Evolutionary conservation across 257 asterid species (phyloP).

Genomic region (Scutellaria baicalensis): DNA sequence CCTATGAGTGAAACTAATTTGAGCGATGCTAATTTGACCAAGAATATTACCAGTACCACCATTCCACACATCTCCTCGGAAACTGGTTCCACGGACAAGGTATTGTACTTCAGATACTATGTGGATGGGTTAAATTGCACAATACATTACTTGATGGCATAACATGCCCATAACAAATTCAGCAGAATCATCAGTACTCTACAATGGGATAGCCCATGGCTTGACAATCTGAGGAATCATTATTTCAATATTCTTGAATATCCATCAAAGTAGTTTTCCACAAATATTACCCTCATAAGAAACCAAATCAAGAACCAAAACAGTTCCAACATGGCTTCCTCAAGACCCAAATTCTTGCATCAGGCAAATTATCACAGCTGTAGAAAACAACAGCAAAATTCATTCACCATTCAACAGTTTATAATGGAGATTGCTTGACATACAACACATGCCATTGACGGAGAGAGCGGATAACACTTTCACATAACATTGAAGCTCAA

Average conservation of each 20-base stretch:
- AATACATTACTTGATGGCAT: constrained; percentile 11
- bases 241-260: constrained; percentile 15
- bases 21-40: constrained; percentile 12
- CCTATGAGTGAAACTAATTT: constrained; percentile 18
- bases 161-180: constrained; percentile 15
- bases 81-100: constrained; percentile 10
- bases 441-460: constrained; percentile 18
- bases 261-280: constrained; percentile 20
- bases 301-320: constrained; percentile 32
- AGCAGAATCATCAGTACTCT: constrained; percentile 17
- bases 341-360: constrained; percentile 76
- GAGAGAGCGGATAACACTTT: constrained; percentile 10
- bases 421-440: constrained; percentile 22
- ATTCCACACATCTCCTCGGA: constrained; percentile 10
- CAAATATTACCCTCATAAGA: constrained; percentile 26
- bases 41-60: constrained; percentile 11
- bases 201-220: constrained; percentile 20
- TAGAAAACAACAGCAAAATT: constrained; percentile 67
- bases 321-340: constrained; percentile 55
- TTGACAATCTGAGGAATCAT: constrained; percentile 5
- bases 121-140: constrained; percentile 19
- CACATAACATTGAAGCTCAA: constrained; percentile 11
- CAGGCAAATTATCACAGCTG: constrained; percentile 78
- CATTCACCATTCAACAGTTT: constrained; percentile 43
- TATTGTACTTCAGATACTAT: constrained; percentile 11